Evolutionary conservation across 2,329 filamentous ascomycete species (phyloP).

Genomic region (Laburnicola sp.): DNA sequence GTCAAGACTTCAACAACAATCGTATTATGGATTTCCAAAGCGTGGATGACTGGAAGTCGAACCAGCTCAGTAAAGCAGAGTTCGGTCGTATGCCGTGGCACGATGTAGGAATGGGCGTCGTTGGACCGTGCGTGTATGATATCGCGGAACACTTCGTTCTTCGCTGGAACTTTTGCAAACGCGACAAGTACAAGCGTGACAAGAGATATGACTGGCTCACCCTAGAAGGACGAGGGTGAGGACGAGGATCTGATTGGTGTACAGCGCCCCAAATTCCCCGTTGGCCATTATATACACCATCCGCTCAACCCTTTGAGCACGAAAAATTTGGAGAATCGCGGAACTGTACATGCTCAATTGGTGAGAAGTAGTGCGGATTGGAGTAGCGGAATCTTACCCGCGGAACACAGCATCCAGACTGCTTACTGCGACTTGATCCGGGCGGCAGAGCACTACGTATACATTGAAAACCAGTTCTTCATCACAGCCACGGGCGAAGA

Average conservation of each 20-base stretch:
- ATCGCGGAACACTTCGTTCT: conserved; percentile 95
- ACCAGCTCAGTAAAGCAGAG: conserved; percentile 87
- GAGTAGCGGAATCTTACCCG: conserved; percentile 81
- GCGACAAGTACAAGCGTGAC: conserved; percentile 96
- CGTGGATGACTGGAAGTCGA: conserved; percentile 88
- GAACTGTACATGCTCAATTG: conserved; percentile 78
- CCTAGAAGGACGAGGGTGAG: conserved; percentile 72
- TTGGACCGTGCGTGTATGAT: conserved; percentile 87
- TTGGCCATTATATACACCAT: conserved; percentile 84
- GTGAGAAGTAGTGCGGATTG: conserved; percentile 91
- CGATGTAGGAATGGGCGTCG: conserved; percentile 88
- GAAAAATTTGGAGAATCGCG: conserved; percentile 63
- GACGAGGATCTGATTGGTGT: conserved; percentile 87
- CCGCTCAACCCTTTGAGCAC: conserved; percentile 69
- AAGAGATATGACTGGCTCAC: conserved; percentile 81
- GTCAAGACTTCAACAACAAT: conserved; percentile 98
- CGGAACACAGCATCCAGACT: conserved; percentile 83
- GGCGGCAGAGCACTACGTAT: conserved; percentile 88
- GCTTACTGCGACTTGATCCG: conserved; percentile 83
- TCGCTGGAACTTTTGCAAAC: conserved; percentile 95
- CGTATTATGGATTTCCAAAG: conserved; percentile 93
- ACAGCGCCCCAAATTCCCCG: conserved; percentile 84
- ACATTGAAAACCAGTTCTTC: conserved; percentile 99
- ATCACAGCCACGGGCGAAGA: conserved; percentile 83
- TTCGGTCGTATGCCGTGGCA: conserved; percentile 98